These are phyloP conservation scores for Wickerhamia fluorescens DNA, from an alignment of 805 yeast species.

Conservation along the genomic window DNA sequence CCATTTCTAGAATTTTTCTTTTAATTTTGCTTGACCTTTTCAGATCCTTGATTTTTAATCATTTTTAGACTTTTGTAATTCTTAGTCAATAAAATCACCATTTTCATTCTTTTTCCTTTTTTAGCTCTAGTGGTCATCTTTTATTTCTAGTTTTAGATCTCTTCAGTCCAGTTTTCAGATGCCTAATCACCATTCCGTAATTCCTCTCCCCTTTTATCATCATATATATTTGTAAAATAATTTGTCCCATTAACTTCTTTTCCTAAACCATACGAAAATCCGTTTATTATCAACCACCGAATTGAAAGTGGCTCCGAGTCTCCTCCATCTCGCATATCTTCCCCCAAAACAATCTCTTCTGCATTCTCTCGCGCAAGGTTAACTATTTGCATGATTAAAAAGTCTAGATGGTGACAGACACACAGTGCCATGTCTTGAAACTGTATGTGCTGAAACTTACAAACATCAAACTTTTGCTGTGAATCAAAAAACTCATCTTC, in stretches of 20 bases:
- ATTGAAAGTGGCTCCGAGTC: conserved; percentile 12
- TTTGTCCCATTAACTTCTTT: conserved; percentile 35
- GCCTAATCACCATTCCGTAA: no score
- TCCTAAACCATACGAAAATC: conserved; percentile 27
- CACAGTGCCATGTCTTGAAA: conserved; percentile 11
- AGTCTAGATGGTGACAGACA: conserved; percentile 29
- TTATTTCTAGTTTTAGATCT: no score
- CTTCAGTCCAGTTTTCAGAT: no score
- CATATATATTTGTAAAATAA: no score
- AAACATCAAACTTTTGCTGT: conserved; percentile 7
- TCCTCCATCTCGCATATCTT: conserved; percentile 29
- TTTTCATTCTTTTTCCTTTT: no score
- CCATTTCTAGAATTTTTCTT: no score
- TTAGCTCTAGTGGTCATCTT: no score
- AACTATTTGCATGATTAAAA: conserved; percentile 23
- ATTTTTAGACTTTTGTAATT: no score
- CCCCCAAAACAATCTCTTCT: conserved; percentile 24
- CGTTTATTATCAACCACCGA: conserved; percentile 24
- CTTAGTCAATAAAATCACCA: no score
- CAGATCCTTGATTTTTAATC: no score
- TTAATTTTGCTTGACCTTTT: no score
- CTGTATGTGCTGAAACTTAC: conserved; percentile 6
- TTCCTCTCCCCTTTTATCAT: no score
- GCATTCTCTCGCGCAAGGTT: conserved; percentile 36
- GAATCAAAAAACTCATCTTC: conserved; percentile 17